Base-by-base conservation (phyloP, 345 rosid genomes). In the Acer yangbiense region DNA sequence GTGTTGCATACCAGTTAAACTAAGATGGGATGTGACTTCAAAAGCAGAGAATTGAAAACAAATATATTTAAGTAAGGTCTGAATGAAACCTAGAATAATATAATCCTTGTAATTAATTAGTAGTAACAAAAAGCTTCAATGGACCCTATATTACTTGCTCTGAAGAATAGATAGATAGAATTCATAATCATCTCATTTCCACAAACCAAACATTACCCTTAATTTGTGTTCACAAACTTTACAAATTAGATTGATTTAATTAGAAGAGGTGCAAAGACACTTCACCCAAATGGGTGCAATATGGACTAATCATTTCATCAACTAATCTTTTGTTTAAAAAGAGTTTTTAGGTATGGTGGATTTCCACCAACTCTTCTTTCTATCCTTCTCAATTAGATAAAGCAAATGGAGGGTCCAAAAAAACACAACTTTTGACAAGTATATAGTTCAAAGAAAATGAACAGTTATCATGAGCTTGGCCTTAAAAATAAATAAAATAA, bases 341-440 rank as follows among this genome's bases (percentile, higher is more conserved):
- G 29, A 75, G 32, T 65, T 46, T 39, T 23, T 43, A 16, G 17
- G n/a, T 16, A 64, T 4, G 74, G 57, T 69, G 61, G 75, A 77
- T 41, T 69, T 41, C 81, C 79, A 76, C 73, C 84, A 79, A 78
- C 82, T 65, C 68, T 79, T 65, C 46, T 76, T 23, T 57, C 58
- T 23, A 14, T 68, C 72, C 74, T 74, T 43, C 63, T 76, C 25
- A 72, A 57, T 71, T 20, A 66, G 62, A 73, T 55, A 76, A 71
- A 74, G 17, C 16, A 18, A 9, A 12, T 13, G 44, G 74, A 50
- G 83, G 82, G 86, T 76, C 86, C 83, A 63, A 50, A 63, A 48
- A 29, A 44, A 32, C 66, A 55, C 27, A 7, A 44, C 86, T 82
- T 80, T 82, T 76, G 76, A 81, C 68, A 69, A 75, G 65, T 29